Evolutionary conservation across 352 stramenopile genomes (phyloP).

Genomic region (Phytophthora tentaculata): DNA sequence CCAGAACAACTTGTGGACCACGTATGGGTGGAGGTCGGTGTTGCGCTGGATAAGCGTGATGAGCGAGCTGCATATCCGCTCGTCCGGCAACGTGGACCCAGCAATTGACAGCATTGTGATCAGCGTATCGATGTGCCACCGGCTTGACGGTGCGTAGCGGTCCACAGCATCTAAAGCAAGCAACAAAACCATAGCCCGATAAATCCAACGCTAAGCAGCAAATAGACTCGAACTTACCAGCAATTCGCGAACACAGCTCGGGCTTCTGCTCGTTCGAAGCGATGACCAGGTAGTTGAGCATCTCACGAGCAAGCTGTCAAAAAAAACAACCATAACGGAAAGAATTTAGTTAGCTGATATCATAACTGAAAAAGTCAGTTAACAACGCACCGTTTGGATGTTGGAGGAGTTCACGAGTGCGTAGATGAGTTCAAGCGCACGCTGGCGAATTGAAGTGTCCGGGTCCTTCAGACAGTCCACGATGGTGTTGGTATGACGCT

Average conservation of each 20-base stretch:
- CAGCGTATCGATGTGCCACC: conserved; percentile 97
- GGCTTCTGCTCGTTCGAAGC: conserved; percentile 95
- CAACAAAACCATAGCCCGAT: conserved; percentile 17
- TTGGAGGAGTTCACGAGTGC: conserved; percentile 98
- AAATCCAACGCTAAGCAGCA: neutral
- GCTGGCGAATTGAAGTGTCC: conserved; percentile 98
- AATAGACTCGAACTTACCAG: conserved; percentile 53
- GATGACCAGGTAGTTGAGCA: conserved; percentile 99
- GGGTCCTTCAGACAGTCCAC: conserved; percentile 96
- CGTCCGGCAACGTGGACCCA: conserved; percentile 91
- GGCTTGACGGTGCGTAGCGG: conserved; percentile 80
- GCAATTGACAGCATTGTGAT: conserved; percentile 99
- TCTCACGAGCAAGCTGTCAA: conserved; percentile 95
- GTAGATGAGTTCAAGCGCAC: conserved; percentile 99
- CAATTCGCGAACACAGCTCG: conserved; percentile 95
- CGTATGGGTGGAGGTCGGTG: conserved; percentile 91
- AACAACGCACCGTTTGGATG: conserved; percentile 84
- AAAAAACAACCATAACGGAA: neutral
- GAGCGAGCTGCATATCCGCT: conserved; percentile 94
- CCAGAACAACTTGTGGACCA: conserved; percentile 97
- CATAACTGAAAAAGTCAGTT: neutral
- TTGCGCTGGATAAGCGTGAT: conserved; percentile 96
- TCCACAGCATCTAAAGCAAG: conserved; percentile 73
- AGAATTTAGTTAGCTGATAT: neutral
- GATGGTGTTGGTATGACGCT: conserved; percentile 97